Percentiles rank a stretch among this genome's conserved stretches.
These are phyloP conservation scores for Phytophthora hibernalis DNA, from an alignment of 352 stramenopile species.

Conservation along the genomic window DNA sequence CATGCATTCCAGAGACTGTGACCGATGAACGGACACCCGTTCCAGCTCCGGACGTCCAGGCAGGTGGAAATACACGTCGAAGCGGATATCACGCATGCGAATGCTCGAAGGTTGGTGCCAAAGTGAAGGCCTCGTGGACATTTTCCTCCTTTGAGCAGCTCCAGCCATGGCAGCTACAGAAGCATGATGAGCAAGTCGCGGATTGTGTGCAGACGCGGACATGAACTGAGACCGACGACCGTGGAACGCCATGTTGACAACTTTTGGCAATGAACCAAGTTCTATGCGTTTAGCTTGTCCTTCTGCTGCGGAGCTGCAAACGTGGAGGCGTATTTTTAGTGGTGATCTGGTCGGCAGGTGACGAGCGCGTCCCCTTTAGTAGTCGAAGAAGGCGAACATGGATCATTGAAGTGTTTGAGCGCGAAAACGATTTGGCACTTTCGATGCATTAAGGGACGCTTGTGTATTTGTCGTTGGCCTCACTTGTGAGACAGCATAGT, in stretches of 20 bases:
- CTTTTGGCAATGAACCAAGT: not conserved
- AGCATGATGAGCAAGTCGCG: slow-evolving; percentile 26
- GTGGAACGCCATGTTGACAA: slow-evolving; percentile 14
- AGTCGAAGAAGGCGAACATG: not conserved
- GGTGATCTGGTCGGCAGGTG: slow-evolving; percentile 4
- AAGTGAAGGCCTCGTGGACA: slow-evolving; percentile 3
- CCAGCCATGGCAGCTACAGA: slow-evolving; percentile 16
- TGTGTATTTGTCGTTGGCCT: too few relatives aligned
- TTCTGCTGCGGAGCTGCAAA: not conserved
- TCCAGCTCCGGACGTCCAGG: slow-evolving; percentile 42
- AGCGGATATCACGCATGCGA: slow-evolving; percentile 38
- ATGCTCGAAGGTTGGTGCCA: slow-evolving; percentile 33
- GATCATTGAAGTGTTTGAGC: too few relatives aligned
- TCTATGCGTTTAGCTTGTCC: not conserved
- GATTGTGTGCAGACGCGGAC: not conserved
- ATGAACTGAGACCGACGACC: slow-evolving; percentile 4
- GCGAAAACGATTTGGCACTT: too few relatives aligned
- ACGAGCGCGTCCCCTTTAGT: slow-evolving; percentile 7
- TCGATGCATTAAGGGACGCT: too few relatives aligned
- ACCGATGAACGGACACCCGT: slow-evolving; percentile 48
- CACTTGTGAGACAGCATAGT: too few relatives aligned
- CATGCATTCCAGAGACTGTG: slow-evolving; percentile 59
- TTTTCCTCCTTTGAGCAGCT: slow-evolving; percentile 17
- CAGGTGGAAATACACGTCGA: slow-evolving; percentile 65
- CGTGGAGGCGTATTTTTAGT: slow-evolving; percentile 29